These are phyloP conservation scores for Epichloe scottii DNA, from an alignment of 2,329 filamentous ascomycete species.

Conservation along the genomic window DNA sequence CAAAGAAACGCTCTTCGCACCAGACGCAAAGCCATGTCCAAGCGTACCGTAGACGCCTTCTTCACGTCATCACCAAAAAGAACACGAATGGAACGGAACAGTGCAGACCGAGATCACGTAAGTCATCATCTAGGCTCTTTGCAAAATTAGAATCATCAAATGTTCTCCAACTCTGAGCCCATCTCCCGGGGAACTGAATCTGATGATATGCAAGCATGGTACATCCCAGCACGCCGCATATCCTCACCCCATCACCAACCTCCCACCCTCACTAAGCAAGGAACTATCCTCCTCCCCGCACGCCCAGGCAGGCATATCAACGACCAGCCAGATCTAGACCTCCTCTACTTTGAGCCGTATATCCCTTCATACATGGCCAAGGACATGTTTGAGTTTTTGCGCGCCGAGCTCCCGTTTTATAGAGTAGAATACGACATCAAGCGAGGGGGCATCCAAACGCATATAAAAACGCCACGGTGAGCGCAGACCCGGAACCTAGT, in stretches of 20 bases:
- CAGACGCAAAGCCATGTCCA: slow-evolving; percentile 9
- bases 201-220: background rate
- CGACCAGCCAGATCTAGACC: slow-evolving; percentile 57
- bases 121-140: background rate
- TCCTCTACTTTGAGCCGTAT: slow-evolving; percentile 66
- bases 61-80: slow-evolving; percentile 31
- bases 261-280: slow-evolving; percentile 26
- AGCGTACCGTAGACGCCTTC: slow-evolving; percentile 55
- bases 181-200: background rate
- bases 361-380: slow-evolving; percentile 43
- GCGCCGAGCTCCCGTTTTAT: slow-evolving; percentile 62
- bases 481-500: background rate
- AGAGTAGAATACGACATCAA: slow-evolving; percentile 62
- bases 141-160: rapidly evolving
- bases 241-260: slow-evolving; percentile 35
- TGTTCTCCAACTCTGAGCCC: background rate
- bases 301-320: slow-evolving; percentile 43
- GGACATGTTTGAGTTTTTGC: slow-evolving; percentile 57
- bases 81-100: background rate
- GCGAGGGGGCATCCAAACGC: slow-evolving; percentile 47
- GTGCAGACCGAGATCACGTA: slow-evolving; percentile 1
- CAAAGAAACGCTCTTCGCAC: background rate
- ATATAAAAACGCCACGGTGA: slow-evolving; percentile 42
- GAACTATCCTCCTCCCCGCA: slow-evolving; percentile 35
- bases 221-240: slow-evolving; percentile 30